Percentiles rank a stretch among this genome's conserved stretches.
Evolutionary conservation across 495 filamentous ascomycete genomes (phyloP).

Genomic region (Pyronema omphalodes): DNA sequence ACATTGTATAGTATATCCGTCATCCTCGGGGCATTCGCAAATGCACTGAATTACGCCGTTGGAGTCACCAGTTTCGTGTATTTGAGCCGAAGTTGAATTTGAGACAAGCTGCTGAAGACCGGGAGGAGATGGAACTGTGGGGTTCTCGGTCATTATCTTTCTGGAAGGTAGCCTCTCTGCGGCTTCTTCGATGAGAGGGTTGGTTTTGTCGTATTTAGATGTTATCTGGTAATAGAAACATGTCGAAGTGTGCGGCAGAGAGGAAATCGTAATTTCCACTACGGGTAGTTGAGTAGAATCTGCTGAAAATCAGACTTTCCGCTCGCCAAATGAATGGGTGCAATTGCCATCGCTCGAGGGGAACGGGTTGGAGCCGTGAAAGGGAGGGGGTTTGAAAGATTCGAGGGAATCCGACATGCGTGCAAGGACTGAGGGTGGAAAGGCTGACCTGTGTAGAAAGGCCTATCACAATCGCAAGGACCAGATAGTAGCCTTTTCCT

Average conservation of each 20-base stretch:
- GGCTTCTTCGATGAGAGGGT: constrained; percentile 22
- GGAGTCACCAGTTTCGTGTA: constrained; percentile 16
- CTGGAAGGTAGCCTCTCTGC: constrained; percentile 24
- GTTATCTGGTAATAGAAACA: constrained; percentile 24
- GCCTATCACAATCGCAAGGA: neutral
- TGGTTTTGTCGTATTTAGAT: constrained; percentile 25
- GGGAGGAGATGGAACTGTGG: constrained; percentile 20
- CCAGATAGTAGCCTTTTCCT: neutral
- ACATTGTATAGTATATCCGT: constrained; percentile 93
- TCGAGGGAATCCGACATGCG: constrained; percentile 1
- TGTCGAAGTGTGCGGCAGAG: constrained; percentile 19
- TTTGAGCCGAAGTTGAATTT: constrained; percentile 16
- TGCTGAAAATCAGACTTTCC: constrained; percentile 4
- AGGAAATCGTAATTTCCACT: constrained; percentile 4
- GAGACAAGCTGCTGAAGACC: constrained; percentile 20
- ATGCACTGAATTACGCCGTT: constrained; percentile 69
- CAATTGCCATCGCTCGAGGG: neutral
- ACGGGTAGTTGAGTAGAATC: neutral
- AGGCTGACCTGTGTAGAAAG: constrained; percentile 5
- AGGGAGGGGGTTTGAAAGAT: neutral
- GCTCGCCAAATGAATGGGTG: neutral
- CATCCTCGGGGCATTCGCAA: constrained; percentile 78
- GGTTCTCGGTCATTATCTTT: constrained; percentile 26
- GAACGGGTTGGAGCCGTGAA: neutral
- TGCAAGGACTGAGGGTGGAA: neutral